Base-by-base conservation (phyloP, 1,284 basidiomycete genomes). In the Testicularia cyperi region DNA sequence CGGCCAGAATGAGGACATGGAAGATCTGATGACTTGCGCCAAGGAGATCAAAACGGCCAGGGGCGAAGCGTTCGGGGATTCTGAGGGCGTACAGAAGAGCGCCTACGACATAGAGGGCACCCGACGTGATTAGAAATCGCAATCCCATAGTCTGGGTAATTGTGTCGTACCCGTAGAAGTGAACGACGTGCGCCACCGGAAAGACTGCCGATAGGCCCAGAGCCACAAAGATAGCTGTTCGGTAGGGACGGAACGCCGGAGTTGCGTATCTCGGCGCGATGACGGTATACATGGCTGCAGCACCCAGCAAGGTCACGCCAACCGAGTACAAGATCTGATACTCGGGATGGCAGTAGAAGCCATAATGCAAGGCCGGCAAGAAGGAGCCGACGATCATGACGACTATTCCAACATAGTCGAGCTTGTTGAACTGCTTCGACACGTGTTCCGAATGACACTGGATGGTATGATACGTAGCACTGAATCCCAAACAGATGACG, bases 41-140 rank as follows among this genome's bases (percentile, higher is more conserved):
- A n/a, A 91, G 82, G 72, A 83, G 82, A 78, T 94, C 90, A 72
- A 91, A 91, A 56, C 78, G 83, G 38, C 89, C 89, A 1, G 89
- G 89, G 9, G 81, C 80, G 56, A 86, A 81, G 22, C 85, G 80
- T 72, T 94, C 90, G 20, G 91, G 90, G 43, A 92, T 82, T 40
- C 89, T 83, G 64, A 86, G 85, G 27, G 88, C 88, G 44, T 72
- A 74, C 19, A 72, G 26, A 9, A 41, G 24, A 0, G 72, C 70
- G 2, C 69, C 72, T 2, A 61, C 34, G 12, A 75, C 63, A 47
- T 75, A 74, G 3, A 75, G 22, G 3, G 49, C 57, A 0, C 72
- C 71, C 9, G 57, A 63, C 6, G 45, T 26, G 28, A 68, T 45
- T 6, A 75, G 20, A 33, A 55, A 70, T 10, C 54, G 31, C 21